phyloP scores from a whole-genome alignment of 2,329 filamentous ascomycete genomes.

The Neofusicoccum kwambonambiense region DNA sequence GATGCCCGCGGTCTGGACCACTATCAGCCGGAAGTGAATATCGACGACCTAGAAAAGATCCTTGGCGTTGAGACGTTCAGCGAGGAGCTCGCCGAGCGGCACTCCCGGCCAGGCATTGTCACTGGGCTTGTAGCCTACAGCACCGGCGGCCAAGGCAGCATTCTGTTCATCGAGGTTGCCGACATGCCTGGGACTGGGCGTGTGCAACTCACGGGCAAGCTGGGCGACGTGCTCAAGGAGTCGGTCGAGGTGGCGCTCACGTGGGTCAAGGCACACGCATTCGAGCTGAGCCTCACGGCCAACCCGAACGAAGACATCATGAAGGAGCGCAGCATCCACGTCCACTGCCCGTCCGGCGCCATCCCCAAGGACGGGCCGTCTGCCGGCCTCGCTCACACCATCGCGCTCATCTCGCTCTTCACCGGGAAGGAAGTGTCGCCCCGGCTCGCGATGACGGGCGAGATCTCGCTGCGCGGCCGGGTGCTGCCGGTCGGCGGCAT shows the following conservation, averaged over 20 bases:
- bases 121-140: conserved; percentile 84
- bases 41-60: conserved; percentile 84
- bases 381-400: conserved; percentile 89
- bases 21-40: conserved; percentile 71
- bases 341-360: conserved; percentile 91
- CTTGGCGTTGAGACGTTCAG: conserved; percentile 92
- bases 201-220: conserved; percentile 92
- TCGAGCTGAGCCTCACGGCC: conserved; percentile 78
- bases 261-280: conserved; percentile 97
- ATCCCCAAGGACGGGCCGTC: conserved; percentile 87
- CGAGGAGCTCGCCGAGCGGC: conserved; percentile 90
- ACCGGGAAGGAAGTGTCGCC: conserved; percentile 82
- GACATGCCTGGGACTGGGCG: conserved; percentile 93
- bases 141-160: conserved; percentile 88
- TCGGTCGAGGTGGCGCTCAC: conserved; percentile 92
- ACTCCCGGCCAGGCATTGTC: conserved; percentile 80
- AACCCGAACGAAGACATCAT: conserved; percentile 88
- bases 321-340: conserved; percentile 90
- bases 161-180: conserved; percentile 96
- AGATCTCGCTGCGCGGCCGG: conserved; percentile 77
- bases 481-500: conserved; percentile 95
- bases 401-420: conserved; percentile 89
- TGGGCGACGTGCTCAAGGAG: conserved; percentile 96
- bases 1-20: conserved; percentile 63
- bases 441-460: conserved; percentile 90